These are phyloP conservation scores for Hypericum androsaemum DNA, from an alignment of 345 rosid genomes.

Conservation along the genomic window DNA sequence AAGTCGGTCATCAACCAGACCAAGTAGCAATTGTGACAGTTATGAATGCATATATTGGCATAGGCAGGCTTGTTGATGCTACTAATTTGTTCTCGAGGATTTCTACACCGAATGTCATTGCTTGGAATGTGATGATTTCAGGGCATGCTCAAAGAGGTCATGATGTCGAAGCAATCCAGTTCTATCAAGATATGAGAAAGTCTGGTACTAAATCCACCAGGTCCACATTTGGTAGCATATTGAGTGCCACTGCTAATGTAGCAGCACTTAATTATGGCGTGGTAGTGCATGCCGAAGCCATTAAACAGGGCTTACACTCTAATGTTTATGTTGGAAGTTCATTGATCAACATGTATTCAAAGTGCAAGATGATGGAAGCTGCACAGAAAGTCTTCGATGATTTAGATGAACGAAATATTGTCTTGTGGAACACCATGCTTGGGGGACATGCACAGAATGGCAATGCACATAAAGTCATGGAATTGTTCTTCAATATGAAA, in stretches of 20 bases:
- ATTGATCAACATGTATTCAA: conserved; percentile 72
- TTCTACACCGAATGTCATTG: conserved; percentile 61
- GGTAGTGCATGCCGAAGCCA: conserved; percentile 78
- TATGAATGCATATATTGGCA: conserved; percentile 42
- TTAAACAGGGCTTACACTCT: conserved; percentile 64
- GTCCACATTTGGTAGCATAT: conserved; percentile 79
- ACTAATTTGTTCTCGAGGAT: conserved; percentile 43
- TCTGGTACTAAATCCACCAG: conserved; percentile 57
- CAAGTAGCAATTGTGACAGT: conserved; percentile 58
- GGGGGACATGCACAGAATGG: conserved; percentile 79
- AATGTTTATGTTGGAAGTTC: conserved; percentile 88
- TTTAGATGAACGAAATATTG: conserved; percentile 57
- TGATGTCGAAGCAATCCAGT: conserved; percentile 40
- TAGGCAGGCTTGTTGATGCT: conserved; percentile 70
- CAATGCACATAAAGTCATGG: conserved; percentile 37
- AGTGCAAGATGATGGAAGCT: conserved; percentile 57
- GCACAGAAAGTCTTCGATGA: conserved; percentile 58
- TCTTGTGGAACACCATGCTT: conserved; percentile 82
- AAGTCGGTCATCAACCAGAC: conserved; percentile 51
- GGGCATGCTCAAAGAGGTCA: conserved; percentile 75
- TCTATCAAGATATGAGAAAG: conserved; percentile 55
- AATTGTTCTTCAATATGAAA: conserved; percentile 55
- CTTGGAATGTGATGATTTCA: conserved; percentile 93
- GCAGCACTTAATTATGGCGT: conserved; percentile 51
- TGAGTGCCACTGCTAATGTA: conserved; percentile 58